Percentiles rank a stretch among this genome's conserved stretches.
These are phyloP conservation scores for Rosa lucieae DNA, from an alignment of 306 rosid genomes.

Conservation along the genomic window DNA sequence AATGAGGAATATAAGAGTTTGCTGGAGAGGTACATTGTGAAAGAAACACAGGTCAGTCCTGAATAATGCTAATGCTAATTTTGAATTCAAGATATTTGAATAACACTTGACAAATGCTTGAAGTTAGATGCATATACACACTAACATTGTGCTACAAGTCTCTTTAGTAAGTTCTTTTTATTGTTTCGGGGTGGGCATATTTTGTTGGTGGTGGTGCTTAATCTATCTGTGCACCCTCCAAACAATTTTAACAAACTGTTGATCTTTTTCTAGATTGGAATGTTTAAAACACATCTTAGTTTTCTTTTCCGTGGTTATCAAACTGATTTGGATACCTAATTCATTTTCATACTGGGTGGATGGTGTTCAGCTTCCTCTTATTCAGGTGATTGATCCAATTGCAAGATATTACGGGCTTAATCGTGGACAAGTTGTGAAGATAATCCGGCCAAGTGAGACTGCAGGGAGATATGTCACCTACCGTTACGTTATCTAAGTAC, in stretches of 20 bases:
- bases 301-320: not conserved
- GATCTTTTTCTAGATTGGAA: too few relatives aligned
- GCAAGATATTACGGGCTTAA: not conserved
- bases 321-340: not conserved
- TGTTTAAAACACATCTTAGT: not conserved
- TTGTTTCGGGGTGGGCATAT: too few relatives aligned
- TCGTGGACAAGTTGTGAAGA: constrained; percentile 95
- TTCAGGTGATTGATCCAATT: constrained; percentile 38
- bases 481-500: constrained; percentile 57
- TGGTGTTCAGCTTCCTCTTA: constrained; percentile 65
- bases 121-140: not conserved
- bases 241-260: too few relatives aligned
- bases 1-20: too few relatives aligned
- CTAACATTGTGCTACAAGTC: not conserved
- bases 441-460: constrained; percentile 76
- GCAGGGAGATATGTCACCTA: constrained; percentile 84
- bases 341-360: not conserved
- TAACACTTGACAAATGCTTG: not conserved
- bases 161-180: too few relatives aligned
- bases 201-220: too few relatives aligned
- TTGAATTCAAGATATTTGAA: not conserved
- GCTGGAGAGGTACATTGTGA: not conserved
- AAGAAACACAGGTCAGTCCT: constrained; percentile 70
- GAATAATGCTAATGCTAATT: not conserved
- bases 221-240: too few relatives aligned